phyloP scores from a whole-genome alignment of 768 basidiomycete species.

The Phylloporus sp. region DNA sequence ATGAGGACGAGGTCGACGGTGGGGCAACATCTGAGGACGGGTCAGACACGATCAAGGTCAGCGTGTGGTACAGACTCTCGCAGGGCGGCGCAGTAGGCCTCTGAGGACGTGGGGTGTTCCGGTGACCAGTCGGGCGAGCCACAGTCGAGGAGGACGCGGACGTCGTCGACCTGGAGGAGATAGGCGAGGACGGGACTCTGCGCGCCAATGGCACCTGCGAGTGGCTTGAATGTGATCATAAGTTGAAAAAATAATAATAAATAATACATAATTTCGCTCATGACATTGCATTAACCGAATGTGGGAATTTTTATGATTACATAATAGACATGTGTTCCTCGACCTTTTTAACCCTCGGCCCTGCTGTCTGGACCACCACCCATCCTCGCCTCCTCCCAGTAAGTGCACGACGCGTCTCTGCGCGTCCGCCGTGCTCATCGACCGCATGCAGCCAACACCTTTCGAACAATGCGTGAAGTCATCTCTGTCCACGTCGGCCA shows the following conservation, averaged over 20 bases:
- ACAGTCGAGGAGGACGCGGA: conserved; percentile 90
- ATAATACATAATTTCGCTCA: background rate
- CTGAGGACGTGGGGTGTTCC: conserved; percentile 37
- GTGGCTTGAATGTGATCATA: conserved; percentile 94
- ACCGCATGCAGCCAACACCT: conserved; percentile 5
- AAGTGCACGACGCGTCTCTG: conserved; percentile 28
- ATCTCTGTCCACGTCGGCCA: conserved; percentile 99
- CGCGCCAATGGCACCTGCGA: conserved; percentile 79
- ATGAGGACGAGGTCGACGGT: conserved; percentile 86
- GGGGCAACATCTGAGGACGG: conserved; percentile 59
- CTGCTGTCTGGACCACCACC: conserved; percentile 27
- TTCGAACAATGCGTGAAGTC: conserved; percentile 81
- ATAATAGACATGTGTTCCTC: conserved; percentile 33
- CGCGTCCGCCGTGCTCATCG: conserved; percentile 19
- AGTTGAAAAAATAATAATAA: conserved; percentile 1
- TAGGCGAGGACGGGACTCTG: conserved; percentile 67
- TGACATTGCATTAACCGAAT: conserved; percentile 12
- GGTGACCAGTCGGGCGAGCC: conserved; percentile 87
- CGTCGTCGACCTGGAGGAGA: conserved; percentile 91
- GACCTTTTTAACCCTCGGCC: conserved; percentile 41
- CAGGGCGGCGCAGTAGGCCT: conserved; percentile 60
- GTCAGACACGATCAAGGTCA: conserved; percentile 2
- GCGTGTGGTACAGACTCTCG: conserved; percentile 52
- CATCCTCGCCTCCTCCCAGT: conserved; percentile 31
- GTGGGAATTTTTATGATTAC: conserved; percentile 28